Evolutionary conservation across 129 eudicot species (phyloP).

Genomic region (carrot (Daucus carota)): DNA sequence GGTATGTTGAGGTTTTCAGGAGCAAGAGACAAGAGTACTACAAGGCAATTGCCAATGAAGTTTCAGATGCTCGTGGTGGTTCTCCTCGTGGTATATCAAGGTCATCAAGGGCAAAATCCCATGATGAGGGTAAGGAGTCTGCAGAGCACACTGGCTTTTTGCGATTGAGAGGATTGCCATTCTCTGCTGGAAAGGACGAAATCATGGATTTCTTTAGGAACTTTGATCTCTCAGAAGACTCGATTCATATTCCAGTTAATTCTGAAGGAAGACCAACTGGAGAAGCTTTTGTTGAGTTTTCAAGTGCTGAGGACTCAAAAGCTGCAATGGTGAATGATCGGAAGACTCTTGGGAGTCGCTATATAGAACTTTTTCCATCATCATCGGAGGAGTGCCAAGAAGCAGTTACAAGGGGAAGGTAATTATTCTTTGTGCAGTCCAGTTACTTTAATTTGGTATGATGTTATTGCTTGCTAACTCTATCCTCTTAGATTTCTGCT

Average conservation of each 20-base stretch:
- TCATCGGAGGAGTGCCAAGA: conserved; percentile 78
- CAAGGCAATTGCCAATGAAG: conserved; percentile 67
- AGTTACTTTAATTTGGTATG: background rate
- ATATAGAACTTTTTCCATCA: conserved; percentile 83
- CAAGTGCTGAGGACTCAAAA: conserved; percentile 70
- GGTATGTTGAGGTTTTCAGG: conserved; percentile 91
- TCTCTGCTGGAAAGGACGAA: conserved; percentile 64
- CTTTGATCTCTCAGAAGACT: conserved; percentile 55
- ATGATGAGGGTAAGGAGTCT: conserved; percentile 50
- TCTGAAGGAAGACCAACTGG: conserved; percentile 84
- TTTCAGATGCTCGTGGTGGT: conserved; percentile 60
- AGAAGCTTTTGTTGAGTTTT: conserved; percentile 89
- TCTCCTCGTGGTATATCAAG: conserved; percentile 40
- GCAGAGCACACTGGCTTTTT: conserved; percentile 71
- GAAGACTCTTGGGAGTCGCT: conserved; percentile 76
- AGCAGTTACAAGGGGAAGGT: conserved; percentile 77
- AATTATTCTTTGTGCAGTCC: conserved; percentile 6
- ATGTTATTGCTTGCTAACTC: background rate
- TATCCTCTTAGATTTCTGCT: background rate
- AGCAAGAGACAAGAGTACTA: conserved; percentile 80
- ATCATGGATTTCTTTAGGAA: conserved; percentile 68
- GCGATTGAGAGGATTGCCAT: conserved; percentile 82
- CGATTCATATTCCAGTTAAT: conserved; percentile 57
- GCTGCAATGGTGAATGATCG: conserved; percentile 90
- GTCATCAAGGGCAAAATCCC: conserved; percentile 39